A percentile compares a stretch with the other conserved stretches of the same genome.
These are phyloP conservation scores for Dactylellina leptospora DNA, from an alignment of 2,329 filamentous ascomycete species.

Conservation along the genomic window DNA sequence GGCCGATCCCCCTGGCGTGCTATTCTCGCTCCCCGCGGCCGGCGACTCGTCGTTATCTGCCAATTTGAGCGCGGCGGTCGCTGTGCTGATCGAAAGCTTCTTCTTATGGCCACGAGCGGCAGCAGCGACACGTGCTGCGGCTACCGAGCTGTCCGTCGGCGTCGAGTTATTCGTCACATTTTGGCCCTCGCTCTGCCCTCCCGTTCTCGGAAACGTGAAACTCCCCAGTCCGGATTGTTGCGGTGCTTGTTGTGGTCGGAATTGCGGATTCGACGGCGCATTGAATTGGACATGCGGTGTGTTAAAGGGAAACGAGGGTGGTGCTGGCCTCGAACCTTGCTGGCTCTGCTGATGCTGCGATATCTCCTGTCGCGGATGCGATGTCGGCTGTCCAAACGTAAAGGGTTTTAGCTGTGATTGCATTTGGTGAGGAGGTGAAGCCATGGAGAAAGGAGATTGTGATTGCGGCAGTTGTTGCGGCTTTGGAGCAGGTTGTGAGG, in stretches of 20 bases:
- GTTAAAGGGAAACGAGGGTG: conserved; percentile 48
- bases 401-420: conserved; percentile 25
- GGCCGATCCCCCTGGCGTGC: conserved; percentile 46
- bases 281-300: conserved; percentile 49
- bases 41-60: conserved; percentile 48
- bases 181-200: conserved; percentile 38
- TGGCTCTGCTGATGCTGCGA: conserved; percentile 24
- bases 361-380: conserved; percentile 43
- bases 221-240: conserved; percentile 34
- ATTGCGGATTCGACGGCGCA: conserved; percentile 45
- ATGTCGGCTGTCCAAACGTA: conserved; percentile 44
- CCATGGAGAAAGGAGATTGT: conserved; percentile 40
- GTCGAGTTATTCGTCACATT: conserved; percentile 17
- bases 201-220: conserved; percentile 38
- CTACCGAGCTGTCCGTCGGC: conserved; percentile 15
- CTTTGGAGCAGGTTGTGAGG: conserved; percentile 53
- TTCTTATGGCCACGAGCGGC: conserved; percentile 50
- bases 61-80: conserved; percentile 51
- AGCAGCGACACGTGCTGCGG: conserved; percentile 20
- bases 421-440: neutral
- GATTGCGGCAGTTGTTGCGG: conserved; percentile 53
- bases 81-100: conserved; percentile 53
- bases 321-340: conserved; percentile 35
- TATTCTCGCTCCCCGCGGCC: conserved; percentile 36
- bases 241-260: conserved; percentile 43